phyloP scores from a whole-genome alignment of 176 grass and related monocot genomes.

The Olyra latifolia region DNA sequence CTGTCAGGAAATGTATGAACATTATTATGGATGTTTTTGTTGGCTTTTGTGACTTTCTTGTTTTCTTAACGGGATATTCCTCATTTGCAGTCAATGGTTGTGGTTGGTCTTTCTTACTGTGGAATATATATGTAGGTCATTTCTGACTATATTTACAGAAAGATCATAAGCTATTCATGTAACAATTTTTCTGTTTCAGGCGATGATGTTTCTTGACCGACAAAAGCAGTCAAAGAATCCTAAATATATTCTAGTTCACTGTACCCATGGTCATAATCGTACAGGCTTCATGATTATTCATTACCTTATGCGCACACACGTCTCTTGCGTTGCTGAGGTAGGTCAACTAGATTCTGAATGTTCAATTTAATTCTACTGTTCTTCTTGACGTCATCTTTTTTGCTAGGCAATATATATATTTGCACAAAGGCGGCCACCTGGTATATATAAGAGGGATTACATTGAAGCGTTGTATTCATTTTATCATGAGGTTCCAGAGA shows the following conservation, averaged over 20 bases:
- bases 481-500: constrained; percentile 95
- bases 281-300: constrained; percentile 99
- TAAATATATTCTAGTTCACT: constrained; percentile 95
- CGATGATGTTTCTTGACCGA: constrained; percentile 72
- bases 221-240: constrained; percentile 73
- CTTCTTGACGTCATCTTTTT: constrained; percentile 28
- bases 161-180: constrained; percentile 13
- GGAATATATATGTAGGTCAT: constrained; percentile 2
- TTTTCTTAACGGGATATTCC: constrained; percentile 17
- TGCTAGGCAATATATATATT: constrained; percentile 58
- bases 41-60: not conserved
- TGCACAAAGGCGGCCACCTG: constrained; percentile 80
- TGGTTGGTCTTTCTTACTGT: not conserved
- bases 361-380: constrained; percentile 10
- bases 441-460: constrained; percentile 98
- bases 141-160: not conserved
- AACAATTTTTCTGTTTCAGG: constrained; percentile 51
- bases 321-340: constrained; percentile 74
- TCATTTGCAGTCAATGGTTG: constrained; percentile 1
- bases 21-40: not conserved
- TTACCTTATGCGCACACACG: constrained; percentile 85
- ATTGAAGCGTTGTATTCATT: constrained; percentile 86
- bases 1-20: not conserved
- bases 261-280: constrained; percentile 99
- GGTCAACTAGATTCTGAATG: constrained; percentile 17